These are phyloP conservation scores for Talaromyces sp. DNA, from an alignment of 2,329 filamentous ascomycete genomes.

Conservation along the genomic window DNA sequence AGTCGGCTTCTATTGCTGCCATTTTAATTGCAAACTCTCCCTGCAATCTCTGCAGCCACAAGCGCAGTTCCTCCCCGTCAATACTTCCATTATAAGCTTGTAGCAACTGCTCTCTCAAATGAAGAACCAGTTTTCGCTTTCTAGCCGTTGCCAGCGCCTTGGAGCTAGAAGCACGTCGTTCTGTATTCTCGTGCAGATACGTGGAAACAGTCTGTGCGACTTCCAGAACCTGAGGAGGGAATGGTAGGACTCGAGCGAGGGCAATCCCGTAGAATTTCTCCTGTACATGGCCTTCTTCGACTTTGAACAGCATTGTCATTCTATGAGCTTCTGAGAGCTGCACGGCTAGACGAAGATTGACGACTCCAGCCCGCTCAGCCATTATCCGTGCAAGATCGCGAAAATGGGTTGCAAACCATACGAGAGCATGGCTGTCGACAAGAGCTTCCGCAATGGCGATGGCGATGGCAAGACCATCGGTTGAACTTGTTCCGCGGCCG, in stretches of 20 bases:
- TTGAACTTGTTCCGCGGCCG: slow-evolving; percentile 81
- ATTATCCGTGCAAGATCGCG: slow-evolving; percentile 74
- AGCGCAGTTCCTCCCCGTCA: slow-evolving; percentile 57
- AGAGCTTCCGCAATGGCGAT: slow-evolving; percentile 86
- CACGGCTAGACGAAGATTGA: slow-evolving; percentile 76
- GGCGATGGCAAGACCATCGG: slow-evolving; percentile 84
- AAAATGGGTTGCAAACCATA: slow-evolving; percentile 96
- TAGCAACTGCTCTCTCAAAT: slow-evolving; percentile 65
- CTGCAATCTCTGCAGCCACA: slow-evolving; percentile 65
- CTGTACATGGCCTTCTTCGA: slow-evolving; percentile 65
- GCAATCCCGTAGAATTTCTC: slow-evolving; percentile 80
- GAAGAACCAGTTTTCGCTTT: slow-evolving; percentile 69
- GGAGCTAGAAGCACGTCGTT: slow-evolving; percentile 56
- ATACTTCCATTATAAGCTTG: slow-evolving; percentile 64
- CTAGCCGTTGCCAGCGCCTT: slow-evolving; percentile 55
- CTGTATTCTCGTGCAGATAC: slow-evolving; percentile 55
- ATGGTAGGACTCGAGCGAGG: slow-evolving; percentile 68
- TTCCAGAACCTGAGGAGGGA: slow-evolving; percentile 64
- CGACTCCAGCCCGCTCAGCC: slow-evolving; percentile 68
- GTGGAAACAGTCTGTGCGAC: slow-evolving; percentile 64
- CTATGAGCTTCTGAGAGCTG: slow-evolving; percentile 57
- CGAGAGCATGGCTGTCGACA: slow-evolving; percentile 68
- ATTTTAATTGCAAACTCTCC: slow-evolving; percentile 70
- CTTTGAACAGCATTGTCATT: slow-evolving; percentile 85
- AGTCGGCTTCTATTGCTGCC: slow-evolving; percentile 56